phyloP scores from a whole-genome alignment of 768 basidiomycete species.

The Rhodotorula toruloides region DNA sequence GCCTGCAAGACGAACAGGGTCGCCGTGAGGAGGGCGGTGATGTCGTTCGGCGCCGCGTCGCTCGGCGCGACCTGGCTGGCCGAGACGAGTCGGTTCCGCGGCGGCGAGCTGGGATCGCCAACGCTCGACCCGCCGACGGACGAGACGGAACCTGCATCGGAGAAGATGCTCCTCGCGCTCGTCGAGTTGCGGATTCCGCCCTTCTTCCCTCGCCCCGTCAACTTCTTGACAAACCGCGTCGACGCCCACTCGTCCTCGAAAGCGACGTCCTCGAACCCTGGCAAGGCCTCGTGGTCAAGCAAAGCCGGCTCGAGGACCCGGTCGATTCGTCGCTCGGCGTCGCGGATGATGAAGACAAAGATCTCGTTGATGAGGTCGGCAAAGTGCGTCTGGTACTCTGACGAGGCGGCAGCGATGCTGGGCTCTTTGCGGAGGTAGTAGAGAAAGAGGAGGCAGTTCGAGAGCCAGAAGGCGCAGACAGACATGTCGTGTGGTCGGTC shows the following conservation, averaged over 20 bases:
- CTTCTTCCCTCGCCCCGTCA: conserved; percentile 46
- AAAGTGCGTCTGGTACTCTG: conserved; percentile 58
- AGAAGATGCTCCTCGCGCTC: conserved; percentile 27
- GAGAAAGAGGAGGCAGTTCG: conserved; percentile 82
- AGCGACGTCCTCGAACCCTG: conserved; percentile 68
- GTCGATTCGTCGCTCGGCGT: conserved; percentile 83
- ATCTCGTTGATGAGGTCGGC: conserved; percentile 92
- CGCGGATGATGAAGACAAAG: conserved; percentile 92
- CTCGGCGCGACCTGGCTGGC: conserved; percentile 4
- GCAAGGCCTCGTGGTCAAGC: conserved; percentile 73
- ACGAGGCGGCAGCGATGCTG: conserved; percentile 32
- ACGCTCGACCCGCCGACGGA: background rate
- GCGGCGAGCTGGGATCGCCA: background rate
- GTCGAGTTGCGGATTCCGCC: conserved; percentile 26
- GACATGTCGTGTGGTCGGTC: conserved; percentile 79
- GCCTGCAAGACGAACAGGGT: conserved; percentile 75
- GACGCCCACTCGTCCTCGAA: conserved; percentile 89
- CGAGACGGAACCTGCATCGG: background rate
- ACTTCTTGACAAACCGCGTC: conserved; percentile 47
- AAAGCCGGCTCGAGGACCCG: conserved; percentile 72
- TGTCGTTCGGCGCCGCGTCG: conserved; percentile 49
- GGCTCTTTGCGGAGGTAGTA: conserved; percentile 62
- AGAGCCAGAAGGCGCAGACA: conserved; percentile 86
- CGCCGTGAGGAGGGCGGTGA: conserved; percentile 76
- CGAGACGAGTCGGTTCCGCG: conserved; percentile 15